Evolutionary conservation across 441 rosid species (phyloP).

Genomic region (Euphorbia celastroides): DNA sequence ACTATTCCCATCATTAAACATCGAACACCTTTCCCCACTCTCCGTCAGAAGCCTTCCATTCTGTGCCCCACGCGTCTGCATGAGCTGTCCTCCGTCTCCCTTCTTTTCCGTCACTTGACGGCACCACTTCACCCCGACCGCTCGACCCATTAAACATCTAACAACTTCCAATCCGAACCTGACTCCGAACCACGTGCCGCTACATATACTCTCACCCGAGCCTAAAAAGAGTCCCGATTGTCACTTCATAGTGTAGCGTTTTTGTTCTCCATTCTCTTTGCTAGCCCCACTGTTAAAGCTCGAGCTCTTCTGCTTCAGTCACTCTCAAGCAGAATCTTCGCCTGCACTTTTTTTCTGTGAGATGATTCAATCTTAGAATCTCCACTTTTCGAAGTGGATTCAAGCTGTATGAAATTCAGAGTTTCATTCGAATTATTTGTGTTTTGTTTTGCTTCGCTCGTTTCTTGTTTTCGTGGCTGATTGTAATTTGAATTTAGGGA

Average conservation of each 20-base stretch:
- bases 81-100: neutral
- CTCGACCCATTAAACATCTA: constrained; percentile 11
- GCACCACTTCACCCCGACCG: neutral
- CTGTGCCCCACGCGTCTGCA: constrained; percentile 18
- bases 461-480: neutral
- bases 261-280: neutral
- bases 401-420: neutral
- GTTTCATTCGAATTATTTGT: neutral
- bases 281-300: constrained; percentile 22
- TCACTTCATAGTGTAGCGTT: constrained; percentile 4
- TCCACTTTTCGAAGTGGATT: neutral
- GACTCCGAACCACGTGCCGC: constrained; percentile 13
- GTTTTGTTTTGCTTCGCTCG: neutral
- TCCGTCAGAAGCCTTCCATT: neutral
- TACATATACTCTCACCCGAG: neutral
- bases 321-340: constrained; percentile 20
- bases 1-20: constrained; percentile 16
- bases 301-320: constrained; percentile 27
- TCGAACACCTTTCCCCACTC: constrained; percentile 10
- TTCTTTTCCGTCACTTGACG: constrained; percentile 24
- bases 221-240: neutral
- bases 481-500: constrained; percentile 12
- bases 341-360: neutral
- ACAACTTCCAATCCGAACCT: constrained; percentile 18
- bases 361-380: neutral